Evolutionary conservation across 768 basidiomycete species (phyloP).

Genomic region (Ephemerocybe angulata): DNA sequence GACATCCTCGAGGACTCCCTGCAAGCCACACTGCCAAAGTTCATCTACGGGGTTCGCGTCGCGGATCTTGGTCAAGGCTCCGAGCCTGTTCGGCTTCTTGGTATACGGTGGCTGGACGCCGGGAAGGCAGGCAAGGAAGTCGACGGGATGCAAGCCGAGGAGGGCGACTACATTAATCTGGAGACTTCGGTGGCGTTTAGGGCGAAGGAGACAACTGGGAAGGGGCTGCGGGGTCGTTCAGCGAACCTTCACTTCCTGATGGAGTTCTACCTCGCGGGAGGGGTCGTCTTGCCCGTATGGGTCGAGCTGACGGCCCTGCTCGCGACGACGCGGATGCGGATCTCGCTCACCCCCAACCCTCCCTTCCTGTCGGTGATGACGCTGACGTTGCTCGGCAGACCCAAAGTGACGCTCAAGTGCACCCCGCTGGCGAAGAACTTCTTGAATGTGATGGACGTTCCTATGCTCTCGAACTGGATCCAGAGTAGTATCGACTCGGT

Average conservation of each 20-base stretch:
- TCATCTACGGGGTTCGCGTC: conserved; percentile 61
- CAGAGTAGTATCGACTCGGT: conserved; percentile 64
- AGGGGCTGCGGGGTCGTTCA: conserved; percentile 37
- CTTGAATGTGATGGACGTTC: conserved; percentile 78
- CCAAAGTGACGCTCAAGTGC: conserved; percentile 59
- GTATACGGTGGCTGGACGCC: conserved; percentile 50
- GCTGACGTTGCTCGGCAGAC: conserved; percentile 68
- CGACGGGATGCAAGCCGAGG: conserved; percentile 33
- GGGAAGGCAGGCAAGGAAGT: conserved; percentile 24
- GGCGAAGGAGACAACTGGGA: conserved; percentile 43
- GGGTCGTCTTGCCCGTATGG: conserved; percentile 58
- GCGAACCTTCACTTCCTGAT: conserved; percentile 64
- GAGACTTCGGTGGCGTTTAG: conserved; percentile 71
- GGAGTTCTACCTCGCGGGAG: conserved; percentile 56
- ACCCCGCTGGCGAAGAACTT: conserved; percentile 59
- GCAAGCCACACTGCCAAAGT: conserved; percentile 47
- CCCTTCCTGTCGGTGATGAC: conserved; percentile 52
- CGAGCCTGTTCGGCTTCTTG: conserved; percentile 66
- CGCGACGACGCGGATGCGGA: conserved; percentile 57
- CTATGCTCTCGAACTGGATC: conserved; percentile 65
- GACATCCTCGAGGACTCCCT: conserved; percentile 65
- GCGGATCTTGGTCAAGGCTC: conserved; percentile 67
- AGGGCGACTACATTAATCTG: conserved; percentile 56
- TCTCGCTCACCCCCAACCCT: conserved; percentile 71
- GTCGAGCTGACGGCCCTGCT: conserved; percentile 67